Conservation (phyloP, 805 yeast genomes). For the Komagataella pastoris region DNA sequence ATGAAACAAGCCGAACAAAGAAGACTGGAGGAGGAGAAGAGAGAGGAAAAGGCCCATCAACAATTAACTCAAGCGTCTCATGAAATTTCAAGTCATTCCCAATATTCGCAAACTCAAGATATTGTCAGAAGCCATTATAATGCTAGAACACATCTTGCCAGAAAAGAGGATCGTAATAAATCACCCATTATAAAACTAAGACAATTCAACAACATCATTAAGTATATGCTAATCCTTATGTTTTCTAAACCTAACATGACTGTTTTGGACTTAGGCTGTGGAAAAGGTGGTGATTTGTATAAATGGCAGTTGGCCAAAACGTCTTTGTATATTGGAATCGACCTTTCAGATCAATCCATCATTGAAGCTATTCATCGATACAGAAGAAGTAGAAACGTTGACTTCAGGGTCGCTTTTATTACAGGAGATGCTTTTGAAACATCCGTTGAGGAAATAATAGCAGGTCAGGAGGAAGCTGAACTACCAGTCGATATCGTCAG, state of each 20-base stretch:
- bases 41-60: slow-evolving; percentile 11
- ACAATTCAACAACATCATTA: slow-evolving; percentile 84
- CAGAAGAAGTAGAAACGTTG: slow-evolving; percentile 32
- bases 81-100: slow-evolving; percentile 14
- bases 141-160: slow-evolving; percentile 61
- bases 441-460: slow-evolving; percentile 53
- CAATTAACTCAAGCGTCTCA: slow-evolving; percentile 3
- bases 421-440: slow-evolving; percentile 86
- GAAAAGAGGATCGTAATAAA: slow-evolving; percentile 43
- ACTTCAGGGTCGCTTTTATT: slow-evolving; percentile 73
- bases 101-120: slow-evolving; percentile 30
- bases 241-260: slow-evolving; percentile 39
- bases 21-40: slow-evolving; percentile 17
- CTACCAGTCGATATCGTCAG: slow-evolving; percentile 85
- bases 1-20: slow-evolving; percentile 10
- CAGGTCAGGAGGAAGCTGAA: slow-evolving; percentile 47
- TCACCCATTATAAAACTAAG: slow-evolving; percentile 82
- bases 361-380: slow-evolving; percentile 75
- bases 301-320: slow-evolving; percentile 73
- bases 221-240: slow-evolving; percentile 70
- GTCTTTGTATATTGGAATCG: slow-evolving; percentile 77
- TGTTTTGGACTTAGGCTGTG: slow-evolving; percentile 86
- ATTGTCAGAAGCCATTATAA: slow-evolving; percentile 79
- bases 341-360: slow-evolving; percentile 81
- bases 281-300: slow-evolving; percentile 94